Evolutionary conservation across 1,284 basidiomycete genomes (phyloP), one percentile per base, ranked within the genome.

Genomic region (Ustilago hordei): DNA sequence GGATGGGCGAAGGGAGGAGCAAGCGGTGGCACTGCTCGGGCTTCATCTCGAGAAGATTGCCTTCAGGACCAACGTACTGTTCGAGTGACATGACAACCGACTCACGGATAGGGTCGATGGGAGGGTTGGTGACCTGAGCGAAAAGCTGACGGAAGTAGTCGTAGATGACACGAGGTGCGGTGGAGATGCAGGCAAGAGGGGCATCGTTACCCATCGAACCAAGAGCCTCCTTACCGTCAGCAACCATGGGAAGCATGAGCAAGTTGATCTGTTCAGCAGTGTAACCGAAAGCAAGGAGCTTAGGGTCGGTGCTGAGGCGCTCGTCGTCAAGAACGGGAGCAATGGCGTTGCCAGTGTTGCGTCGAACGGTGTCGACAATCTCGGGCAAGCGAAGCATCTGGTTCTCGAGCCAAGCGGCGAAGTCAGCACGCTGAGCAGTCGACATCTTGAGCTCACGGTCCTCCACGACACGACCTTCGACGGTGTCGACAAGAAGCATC

Each of bases 61-160:
- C 83, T 74, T 84, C 82, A 17, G 83, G 83, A 39, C 83, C 83
- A 38, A 84, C 76, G 64, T 83, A 84, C 69, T 83, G 81, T 61
- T 83, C 82, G 57, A 84, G 78, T 54, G 82, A 84, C 83, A 84
- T 84, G 77, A 84, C 83, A 52, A 84, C 72, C 9, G 82, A 64
- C 73, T 84, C 83, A 56, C 83, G 82, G 53, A 84, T 84, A 31
- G 83, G 83, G 71, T 84, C 83, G 59, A 84, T 84, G 34, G 83
- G 83, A 58, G 83, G 83, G 75, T 84, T 84, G 71, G 83, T 84
- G 61, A 84, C 83, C 74, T 84, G 83, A 57, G 83, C 83, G 48
- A 84, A 84, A 53, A 84, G 80, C 78, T 84, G 80, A 50, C 83
- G 79, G 78, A 84, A 84, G 78, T 84, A 84, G 63, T 84, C 83